A percentile compares a stretch with the other conserved stretches of the same genome.
Conservation (phyloP, 345 rosid genomes). For the Nephelium lappaceum region DNA sequence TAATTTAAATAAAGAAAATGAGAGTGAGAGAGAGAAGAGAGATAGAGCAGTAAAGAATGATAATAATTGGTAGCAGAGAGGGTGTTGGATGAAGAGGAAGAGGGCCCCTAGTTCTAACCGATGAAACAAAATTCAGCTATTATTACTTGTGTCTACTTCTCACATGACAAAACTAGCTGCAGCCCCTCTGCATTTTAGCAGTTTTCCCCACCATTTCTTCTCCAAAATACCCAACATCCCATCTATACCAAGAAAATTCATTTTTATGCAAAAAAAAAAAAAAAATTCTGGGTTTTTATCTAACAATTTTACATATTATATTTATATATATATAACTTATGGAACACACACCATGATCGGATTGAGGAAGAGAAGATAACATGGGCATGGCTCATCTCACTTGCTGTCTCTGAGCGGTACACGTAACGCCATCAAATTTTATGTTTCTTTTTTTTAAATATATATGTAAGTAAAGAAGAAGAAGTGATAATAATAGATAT, state of each 20-base stretch:
- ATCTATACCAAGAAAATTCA: neutral
- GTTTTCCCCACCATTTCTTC: constrained; percentile 28
- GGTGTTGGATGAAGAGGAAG: neutral
- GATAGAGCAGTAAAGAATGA: constrained; percentile 8
- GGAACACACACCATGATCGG: neutral
- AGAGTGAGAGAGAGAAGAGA: no score
- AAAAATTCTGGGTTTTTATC: neutral
- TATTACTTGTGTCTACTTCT: constrained; percentile 53
- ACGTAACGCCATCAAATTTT: constrained; percentile 23
- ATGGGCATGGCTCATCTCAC: constrained; percentile 17
- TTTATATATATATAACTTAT: neutral
- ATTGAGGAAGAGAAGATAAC: constrained; percentile 1
- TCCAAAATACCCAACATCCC: constrained; percentile 1
- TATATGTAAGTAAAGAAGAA: no score
- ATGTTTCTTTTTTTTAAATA: neutral
- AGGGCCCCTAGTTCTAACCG: constrained; percentile 33
- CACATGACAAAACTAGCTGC: constrained; percentile 38
- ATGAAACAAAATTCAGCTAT: constrained; percentile 44
- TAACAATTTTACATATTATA: no score
- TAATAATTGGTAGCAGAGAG: constrained; percentile 21
- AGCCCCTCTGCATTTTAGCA: constrained; percentile 38
- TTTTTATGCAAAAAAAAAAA: neutral
- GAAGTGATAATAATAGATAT: no score
- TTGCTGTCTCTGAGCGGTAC: constrained; percentile 29
- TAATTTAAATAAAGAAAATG: neutral